Evolutionary conservation across 129 eudicot genomes (phyloP), one percentile per base, ranked within the genome.

Genomic region (Deinandra increscens): DNA sequence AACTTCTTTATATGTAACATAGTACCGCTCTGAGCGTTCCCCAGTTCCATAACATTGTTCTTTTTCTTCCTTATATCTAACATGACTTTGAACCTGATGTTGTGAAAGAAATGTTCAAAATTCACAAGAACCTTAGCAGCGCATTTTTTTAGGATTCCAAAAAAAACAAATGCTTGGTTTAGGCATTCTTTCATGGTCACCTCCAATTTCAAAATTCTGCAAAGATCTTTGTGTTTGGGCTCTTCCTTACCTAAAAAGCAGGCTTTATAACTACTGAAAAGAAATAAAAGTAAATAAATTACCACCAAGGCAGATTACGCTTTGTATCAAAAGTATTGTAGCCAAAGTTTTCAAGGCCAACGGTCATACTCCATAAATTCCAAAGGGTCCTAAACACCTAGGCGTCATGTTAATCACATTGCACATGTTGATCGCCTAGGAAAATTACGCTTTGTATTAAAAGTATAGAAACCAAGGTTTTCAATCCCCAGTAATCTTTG

Each of bases 91-190:
- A n/a, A n/a, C n/a, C n/a, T 9, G 3, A 8, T 18, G 17, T 41
- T 19, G 42, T 17, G 19, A 14, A 74, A 53, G 14, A 45, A 42
- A 78, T 19, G 55, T 0, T 18, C 31, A 0, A 43, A 64, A 66
- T 55, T 29, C 34, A 50, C 38, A 72, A 79, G 63, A 44, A 92
- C 98, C 97, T 89, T 89, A 72, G 99, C 99, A 71, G 99, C 95
- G 70, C 99, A 89, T 37, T 87, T 93, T 68, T 93, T 93, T 39
- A 93, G 88, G 81, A 89, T 83, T 17, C 99, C 99, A 70, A 93
- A 93, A n/a, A 46, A 95, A 96, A 65, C 92, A 95, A 15, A 93
- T 82, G 58, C 89, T 89, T 48, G 92, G 99, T 77, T 93, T 97
- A 4, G 99, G 99, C 99, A 93, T 93, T 68, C 97, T 80, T 80